Evolutionary conservation across 176 grass and related monocot genomes (phyloP).

Genomic region (Phragmites australis): DNA sequence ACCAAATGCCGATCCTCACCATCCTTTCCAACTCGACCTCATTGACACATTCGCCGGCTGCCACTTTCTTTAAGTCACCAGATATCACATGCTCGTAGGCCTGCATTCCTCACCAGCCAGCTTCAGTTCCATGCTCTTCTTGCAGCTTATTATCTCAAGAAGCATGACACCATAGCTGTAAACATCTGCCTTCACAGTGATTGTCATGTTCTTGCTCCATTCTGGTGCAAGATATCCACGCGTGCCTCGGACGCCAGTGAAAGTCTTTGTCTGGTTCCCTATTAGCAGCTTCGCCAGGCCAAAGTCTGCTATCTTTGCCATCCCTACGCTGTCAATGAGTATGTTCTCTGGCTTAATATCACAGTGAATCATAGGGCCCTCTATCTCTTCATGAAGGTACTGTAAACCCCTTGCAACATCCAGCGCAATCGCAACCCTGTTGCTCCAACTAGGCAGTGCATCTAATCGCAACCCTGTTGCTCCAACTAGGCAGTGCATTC

Average conservation of each 20-base stretch:
- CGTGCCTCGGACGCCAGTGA: conserved; percentile 54
- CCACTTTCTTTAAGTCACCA: conserved; percentile 30
- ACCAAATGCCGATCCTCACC: conserved; percentile 56
- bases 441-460: conserved; percentile 35
- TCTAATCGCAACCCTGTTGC: too few species aligned
- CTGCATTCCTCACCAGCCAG: conserved; percentile 35
- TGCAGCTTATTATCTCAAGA: conserved; percentile 55
- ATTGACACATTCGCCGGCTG: conserved; percentile 26
- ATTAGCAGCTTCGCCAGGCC: conserved; percentile 49
- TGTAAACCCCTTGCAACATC: conserved; percentile 47
- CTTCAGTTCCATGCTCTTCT: conserved; percentile 46
- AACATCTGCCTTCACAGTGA: conserved; percentile 50
- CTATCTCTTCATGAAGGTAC: conserved; percentile 54
- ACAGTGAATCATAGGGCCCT: conserved; percentile 52
- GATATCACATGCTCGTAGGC: conserved; percentile 27
- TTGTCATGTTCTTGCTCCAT: conserved; percentile 53
- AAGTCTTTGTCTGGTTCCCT: conserved; percentile 51
- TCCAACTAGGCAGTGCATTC: conserved; percentile 42
- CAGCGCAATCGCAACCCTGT: conserved; percentile 40
- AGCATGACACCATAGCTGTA: conserved; percentile 61
- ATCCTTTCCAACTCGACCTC: conserved; percentile 40
- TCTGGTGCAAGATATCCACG: conserved; percentile 59
- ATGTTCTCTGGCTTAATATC: conserved; percentile 68
- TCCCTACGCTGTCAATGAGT: conserved; percentile 40
- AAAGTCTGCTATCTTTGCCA: conserved; percentile 62